A percentile compares a stretch with the other conserved stretches of the same genome.
Evolutionary conservation across 2,329 filamentous ascomycete genomes (phyloP).

Genomic region (Pseudocercospora fijiensis): DNA sequence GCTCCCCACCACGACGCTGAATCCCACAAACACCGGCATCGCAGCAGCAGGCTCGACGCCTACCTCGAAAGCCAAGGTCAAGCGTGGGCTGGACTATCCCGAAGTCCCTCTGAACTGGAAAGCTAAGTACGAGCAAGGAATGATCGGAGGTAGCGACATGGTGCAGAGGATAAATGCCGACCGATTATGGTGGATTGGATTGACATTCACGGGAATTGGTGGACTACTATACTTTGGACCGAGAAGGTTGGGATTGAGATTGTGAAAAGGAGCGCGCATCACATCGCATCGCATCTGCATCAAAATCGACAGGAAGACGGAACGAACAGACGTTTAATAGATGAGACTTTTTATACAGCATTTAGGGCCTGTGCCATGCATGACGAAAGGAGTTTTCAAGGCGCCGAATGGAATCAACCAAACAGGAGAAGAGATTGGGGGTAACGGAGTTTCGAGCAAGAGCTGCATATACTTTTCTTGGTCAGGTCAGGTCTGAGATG

Average conservation of each 20-base stretch:
- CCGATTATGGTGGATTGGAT: conserved; percentile 52
- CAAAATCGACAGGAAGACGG: neutral
- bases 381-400: neutral
- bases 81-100: conserved; percentile 30
- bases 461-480: neutral
- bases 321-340: neutral
- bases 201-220: conserved; percentile 50
- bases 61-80: conserved; percentile 25
- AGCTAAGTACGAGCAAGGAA: conserved; percentile 12
- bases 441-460: neutral
- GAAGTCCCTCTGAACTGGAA: conserved; percentile 45
- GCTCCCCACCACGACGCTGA: conserved; percentile 67
- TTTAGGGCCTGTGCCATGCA: neutral
- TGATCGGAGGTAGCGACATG: conserved; percentile 31
- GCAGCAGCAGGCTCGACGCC: conserved; percentile 40
- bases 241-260: conserved; percentile 37
- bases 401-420: too few relatives aligned
- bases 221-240: conserved; percentile 49
- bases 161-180: conserved; percentile 45
- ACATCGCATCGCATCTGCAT: neutral
- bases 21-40: conserved; percentile 50
- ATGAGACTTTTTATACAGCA: neutral
- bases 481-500: neutral
- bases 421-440: neutral
- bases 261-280: conserved; percentile 9